phyloP scores from a whole-genome alignment of 805 yeast genomes.

The Saccharomyces paradoxus region DNA sequence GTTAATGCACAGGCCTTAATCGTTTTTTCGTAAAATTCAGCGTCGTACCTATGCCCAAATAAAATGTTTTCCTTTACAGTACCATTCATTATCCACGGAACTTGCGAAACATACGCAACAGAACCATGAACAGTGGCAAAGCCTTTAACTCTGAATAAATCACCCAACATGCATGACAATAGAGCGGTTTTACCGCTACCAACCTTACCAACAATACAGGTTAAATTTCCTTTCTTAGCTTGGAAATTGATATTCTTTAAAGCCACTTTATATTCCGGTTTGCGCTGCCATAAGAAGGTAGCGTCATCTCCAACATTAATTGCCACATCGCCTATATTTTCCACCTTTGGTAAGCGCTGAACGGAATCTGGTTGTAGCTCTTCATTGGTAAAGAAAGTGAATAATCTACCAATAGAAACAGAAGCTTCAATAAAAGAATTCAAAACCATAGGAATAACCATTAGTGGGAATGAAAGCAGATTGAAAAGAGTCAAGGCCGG shows the following conservation, averaged over 20 bases:
- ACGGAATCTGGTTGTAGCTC: conserved; percentile 79
- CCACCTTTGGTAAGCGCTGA: conserved; percentile 37
- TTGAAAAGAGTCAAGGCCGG: conserved; percentile 87
- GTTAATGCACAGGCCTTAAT: conserved; percentile 81
- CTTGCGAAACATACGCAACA: conserved; percentile 84
- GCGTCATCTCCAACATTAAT: conserved; percentile 52
- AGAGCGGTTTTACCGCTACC: conserved; percentile 87
- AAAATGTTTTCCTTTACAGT: conserved; percentile 83
- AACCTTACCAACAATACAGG: conserved; percentile 82
- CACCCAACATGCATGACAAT: conserved; percentile 74
- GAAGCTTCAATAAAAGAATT: conserved; percentile 82
- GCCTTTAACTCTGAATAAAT: conserved; percentile 69
- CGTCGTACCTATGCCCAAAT: conserved; percentile 81
- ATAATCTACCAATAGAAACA: conserved; percentile 70
- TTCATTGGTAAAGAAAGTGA: conserved; percentile 59
- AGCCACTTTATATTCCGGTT: conserved; percentile 62
- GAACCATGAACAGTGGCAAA: conserved; percentile 63
- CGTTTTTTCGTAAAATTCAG: conserved; percentile 71
- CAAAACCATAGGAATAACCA: conserved; percentile 85
- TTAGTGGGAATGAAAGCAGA: conserved; percentile 81
- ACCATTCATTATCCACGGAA: conserved; percentile 97
- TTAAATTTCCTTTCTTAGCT: conserved; percentile 67
- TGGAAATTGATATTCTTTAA: conserved; percentile 51
- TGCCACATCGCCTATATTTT: conserved; percentile 56
- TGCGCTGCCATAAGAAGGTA: conserved; percentile 71